Percentiles rank a stretch among this genome's conserved stretches.
Conservation (phyloP, 2,329 filamentous ascomycete species). For the Colletotrichum siamense region DNA sequence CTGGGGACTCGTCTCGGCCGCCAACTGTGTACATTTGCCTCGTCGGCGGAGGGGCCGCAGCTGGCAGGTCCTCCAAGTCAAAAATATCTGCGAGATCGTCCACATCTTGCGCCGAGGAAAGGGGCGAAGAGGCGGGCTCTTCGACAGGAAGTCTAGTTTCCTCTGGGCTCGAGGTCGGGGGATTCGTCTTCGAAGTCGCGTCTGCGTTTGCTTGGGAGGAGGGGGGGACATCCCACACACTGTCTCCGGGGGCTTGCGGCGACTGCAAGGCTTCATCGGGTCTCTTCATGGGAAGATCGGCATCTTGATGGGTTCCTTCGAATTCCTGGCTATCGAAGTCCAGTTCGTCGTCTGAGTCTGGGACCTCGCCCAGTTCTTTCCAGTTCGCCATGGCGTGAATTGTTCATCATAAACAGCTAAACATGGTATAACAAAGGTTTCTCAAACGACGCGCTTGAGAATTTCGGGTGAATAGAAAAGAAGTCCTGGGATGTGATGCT, state of each 20-base stretch:
- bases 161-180: not conserved
- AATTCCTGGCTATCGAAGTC: slow-evolving; percentile 42
- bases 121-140: slow-evolving; percentile 34
- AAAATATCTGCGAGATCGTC: slow-evolving; percentile 26
- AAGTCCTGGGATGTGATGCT: not conserved
- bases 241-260: slow-evolving; percentile 22
- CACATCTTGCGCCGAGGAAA: slow-evolving; percentile 38
- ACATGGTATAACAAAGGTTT: not conserved
- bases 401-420: slow-evolving; percentile 21
- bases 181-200: not conserved
- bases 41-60: not conserved
- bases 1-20: not conserved
- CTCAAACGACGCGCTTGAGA: not conserved
- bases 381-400: slow-evolving; percentile 47
- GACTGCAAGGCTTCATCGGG: not conserved
- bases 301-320: not conserved
- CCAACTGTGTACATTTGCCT: not conserved
- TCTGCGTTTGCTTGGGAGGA: slow-evolving; percentile 26
- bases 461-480: not conserved
- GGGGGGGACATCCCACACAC: slow-evolving; percentile 41
- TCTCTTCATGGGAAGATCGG: not conserved
- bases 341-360: slow-evolving; percentile 56
- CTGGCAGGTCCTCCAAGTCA: not conserved
- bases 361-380: slow-evolving; percentile 56
- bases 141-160: not conserved